phyloP scores from a whole-genome alignment of 2,329 filamentous ascomycete genomes.

The Fusarium sp. region DNA sequence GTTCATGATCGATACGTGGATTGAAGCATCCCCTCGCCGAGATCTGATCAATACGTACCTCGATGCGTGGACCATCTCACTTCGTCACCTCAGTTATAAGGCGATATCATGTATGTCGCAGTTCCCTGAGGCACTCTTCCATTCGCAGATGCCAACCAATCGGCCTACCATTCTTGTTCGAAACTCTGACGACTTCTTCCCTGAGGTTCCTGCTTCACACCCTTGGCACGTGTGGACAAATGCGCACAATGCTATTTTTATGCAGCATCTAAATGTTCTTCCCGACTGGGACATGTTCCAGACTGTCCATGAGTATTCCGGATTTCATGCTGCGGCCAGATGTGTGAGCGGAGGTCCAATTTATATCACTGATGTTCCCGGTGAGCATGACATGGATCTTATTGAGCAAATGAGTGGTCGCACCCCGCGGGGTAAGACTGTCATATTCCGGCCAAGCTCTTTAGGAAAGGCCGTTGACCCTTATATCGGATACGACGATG shows the following conservation, averaged over 20 bases:
- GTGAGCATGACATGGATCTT: conserved; percentile 77
- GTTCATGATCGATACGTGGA: conserved; percentile 83
- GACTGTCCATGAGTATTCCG: conserved; percentile 71
- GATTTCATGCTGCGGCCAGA: conserved; percentile 88
- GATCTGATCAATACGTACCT: conserved; percentile 79
- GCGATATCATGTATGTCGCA: conserved; percentile 96
- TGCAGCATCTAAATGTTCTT: conserved; percentile 83
- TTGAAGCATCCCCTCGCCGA: conserved; percentile 72
- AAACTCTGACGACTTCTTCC: conserved; percentile 94
- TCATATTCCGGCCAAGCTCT: conserved; percentile 81
- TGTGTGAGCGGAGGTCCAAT: conserved; percentile 92
- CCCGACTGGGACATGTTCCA: conserved; percentile 84
- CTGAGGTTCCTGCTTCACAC: conserved; percentile 79
- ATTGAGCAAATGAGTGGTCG: conserved; percentile 83
- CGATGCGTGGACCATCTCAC: conserved; percentile 83
- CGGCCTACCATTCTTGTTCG: conserved; percentile 77
- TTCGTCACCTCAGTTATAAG: conserved; percentile 79
- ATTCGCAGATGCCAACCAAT: conserved; percentile 80
- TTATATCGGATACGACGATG: conserved; percentile 80
- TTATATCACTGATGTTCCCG: conserved; percentile 91
- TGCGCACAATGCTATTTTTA: conserved; percentile 85
- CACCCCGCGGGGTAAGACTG: conserved; percentile 74
- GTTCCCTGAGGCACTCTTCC: conserved; percentile 84
- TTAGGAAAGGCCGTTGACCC: conserved; percentile 76
- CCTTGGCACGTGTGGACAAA: conserved; percentile 97